Conservation (phyloP, 2,329 filamentous ascomycete species). For the Chrysosporium queenslandicum region DNA sequence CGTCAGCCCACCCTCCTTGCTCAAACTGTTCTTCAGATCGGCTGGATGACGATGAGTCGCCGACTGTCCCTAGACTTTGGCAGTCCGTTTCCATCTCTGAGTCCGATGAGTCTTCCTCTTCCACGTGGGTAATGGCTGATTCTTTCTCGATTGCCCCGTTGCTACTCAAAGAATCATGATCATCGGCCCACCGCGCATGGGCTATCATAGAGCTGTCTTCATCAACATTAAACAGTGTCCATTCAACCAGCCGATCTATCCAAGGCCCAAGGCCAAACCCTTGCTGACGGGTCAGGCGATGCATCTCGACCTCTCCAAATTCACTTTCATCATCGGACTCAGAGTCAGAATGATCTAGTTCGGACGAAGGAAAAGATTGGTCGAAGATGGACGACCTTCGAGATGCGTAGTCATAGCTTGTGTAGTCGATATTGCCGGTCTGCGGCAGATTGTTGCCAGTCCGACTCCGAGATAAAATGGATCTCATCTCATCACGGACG, state of each 20-base stretch:
- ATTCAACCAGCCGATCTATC: constrained; percentile 50
- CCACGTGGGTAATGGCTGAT: neutral
- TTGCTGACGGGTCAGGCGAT: constrained; percentile 41
- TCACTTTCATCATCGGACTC: constrained; percentile 26
- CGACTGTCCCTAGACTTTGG: constrained; percentile 23
- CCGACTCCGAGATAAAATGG: constrained; percentile 16
- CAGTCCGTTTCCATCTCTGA: constrained; percentile 15
- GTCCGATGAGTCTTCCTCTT: constrained; percentile 18
- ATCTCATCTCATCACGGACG: constrained; percentile 33
- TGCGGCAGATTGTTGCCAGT: neutral
- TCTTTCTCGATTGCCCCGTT: neutral
- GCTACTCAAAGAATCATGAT: constrained; percentile 19
- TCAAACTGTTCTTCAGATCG: constrained; percentile 22
- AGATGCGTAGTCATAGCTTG: constrained; percentile 19
- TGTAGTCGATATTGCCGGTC: constrained; percentile 8
- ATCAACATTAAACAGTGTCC: constrained; percentile 47
- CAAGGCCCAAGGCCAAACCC: constrained; percentile 48
- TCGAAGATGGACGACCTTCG: constrained; percentile 14
- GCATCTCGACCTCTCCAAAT: constrained; percentile 46
- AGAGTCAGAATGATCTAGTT: constrained; percentile 14
- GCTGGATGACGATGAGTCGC: constrained; percentile 12
- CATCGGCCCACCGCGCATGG: constrained; percentile 3
- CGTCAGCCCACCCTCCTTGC: constrained; percentile 48
- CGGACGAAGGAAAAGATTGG: constrained; percentile 19
- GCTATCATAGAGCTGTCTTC: constrained; percentile 30